phyloP scores from a whole-genome alignment of 495 filamentous ascomycete genomes.

The Chaetomium tenue region DNA sequence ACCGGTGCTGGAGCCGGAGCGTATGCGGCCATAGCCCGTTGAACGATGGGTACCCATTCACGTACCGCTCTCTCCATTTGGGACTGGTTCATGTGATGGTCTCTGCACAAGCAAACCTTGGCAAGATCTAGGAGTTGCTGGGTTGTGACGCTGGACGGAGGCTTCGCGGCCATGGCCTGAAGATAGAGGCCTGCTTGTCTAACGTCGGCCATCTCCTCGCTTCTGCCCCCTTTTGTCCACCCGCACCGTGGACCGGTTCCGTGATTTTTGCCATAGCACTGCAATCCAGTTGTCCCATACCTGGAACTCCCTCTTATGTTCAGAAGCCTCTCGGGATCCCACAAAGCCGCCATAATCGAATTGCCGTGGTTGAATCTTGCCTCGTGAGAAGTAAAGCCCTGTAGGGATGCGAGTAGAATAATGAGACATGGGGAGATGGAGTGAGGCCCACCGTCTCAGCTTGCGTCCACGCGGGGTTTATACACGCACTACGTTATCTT shows the following conservation, averaged over 20 bases:
- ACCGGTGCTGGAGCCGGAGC: background rate
- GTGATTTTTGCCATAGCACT: background rate
- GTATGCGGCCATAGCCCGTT: background rate
- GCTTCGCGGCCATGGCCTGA: background rate
- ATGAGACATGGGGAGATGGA: background rate
- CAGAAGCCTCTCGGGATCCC: background rate
- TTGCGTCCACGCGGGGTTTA: too few species aligned
- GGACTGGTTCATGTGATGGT: background rate
- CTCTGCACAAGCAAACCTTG: background rate
- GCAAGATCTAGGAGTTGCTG: background rate
- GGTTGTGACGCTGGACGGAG: background rate
- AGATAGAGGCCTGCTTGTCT: background rate
- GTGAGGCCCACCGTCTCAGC: background rate
- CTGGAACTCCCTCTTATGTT: background rate
- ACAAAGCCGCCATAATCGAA: background rate
- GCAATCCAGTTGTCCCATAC: background rate
- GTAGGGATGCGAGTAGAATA: too few species aligned
- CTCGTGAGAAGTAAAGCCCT: too few species aligned
- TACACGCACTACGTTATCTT: too few species aligned
- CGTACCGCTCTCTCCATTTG: background rate
- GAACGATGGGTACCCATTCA: background rate
- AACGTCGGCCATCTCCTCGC: background rate
- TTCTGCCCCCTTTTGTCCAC: background rate
- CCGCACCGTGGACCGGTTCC: background rate
- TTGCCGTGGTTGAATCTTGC: background rate